Conservation (phyloP, 2,329 filamentous ascomycete species). For the Alternaria brassicae region DNA sequence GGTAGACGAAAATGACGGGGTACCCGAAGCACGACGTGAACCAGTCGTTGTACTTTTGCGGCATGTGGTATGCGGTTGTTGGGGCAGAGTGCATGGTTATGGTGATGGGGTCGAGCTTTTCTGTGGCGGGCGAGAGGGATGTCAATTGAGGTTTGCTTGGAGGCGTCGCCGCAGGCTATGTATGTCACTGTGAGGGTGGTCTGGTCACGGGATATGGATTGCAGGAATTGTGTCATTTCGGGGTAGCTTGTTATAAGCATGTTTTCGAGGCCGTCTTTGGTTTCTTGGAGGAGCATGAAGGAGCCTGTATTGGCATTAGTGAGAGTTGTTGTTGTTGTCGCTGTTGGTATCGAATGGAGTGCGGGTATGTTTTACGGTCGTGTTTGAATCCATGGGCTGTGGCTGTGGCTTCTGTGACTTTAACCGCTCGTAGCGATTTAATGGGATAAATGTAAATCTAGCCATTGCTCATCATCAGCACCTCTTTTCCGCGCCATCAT, state of each 20-base stretch:
- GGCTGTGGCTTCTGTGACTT: conserved; percentile 49
- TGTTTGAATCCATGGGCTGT: conserved; percentile 56
- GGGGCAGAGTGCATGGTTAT: conserved; percentile 56
- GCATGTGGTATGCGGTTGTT: conserved; percentile 55
- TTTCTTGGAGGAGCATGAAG: conserved; percentile 53
- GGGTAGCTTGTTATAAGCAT: conserved; percentile 53
- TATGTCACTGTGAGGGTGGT: conserved; percentile 48
- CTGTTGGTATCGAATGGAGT: not conserved
- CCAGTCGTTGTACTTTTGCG: conserved; percentile 51
- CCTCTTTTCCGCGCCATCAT: not conserved
- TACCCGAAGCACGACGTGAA: conserved; percentile 55
- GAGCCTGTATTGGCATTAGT: conserved; percentile 21
- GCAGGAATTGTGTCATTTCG: conserved; percentile 53
- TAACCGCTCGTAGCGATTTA: conserved; percentile 54
- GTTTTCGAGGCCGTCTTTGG: conserved; percentile 49
- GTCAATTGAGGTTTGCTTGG: conserved; percentile 38
- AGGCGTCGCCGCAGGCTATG: conserved; percentile 43
- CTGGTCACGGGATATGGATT: conserved; percentile 42
- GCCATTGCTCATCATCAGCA: not conserved
- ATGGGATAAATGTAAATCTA: conserved; percentile 58
- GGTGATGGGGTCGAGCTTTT: conserved; percentile 46
- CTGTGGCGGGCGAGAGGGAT: conserved; percentile 53
- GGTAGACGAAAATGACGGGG: conserved; percentile 52
- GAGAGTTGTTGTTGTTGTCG: not conserved
- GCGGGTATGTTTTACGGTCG: conserved; percentile 44